Evolutionary conservation across 139 green algal species (phyloP).

Genomic region (Spirogloea muscicola): DNA sequence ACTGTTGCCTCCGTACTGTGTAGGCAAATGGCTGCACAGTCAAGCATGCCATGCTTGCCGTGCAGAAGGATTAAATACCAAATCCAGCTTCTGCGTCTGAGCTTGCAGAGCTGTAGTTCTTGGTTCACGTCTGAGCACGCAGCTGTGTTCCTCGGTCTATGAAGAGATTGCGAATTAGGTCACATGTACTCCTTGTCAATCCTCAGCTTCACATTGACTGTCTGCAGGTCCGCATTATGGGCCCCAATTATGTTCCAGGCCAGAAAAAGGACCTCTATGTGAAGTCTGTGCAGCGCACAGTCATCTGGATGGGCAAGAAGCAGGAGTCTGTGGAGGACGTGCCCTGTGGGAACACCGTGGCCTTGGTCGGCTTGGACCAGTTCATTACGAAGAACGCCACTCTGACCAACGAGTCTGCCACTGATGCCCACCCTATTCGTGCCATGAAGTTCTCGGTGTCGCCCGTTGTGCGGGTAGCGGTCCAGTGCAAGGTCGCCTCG

Average conservation of each 20-base stretch:
- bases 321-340: conserved; percentile 98
- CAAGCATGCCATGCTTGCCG: too few relatives aligned
- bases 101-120: too few relatives aligned
- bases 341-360: conserved; percentile 97
- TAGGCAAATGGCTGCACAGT: too few relatives aligned
- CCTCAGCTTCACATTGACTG: too few relatives aligned
- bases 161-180: too few relatives aligned
- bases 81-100: too few relatives aligned
- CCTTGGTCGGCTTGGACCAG: conserved; percentile 95
- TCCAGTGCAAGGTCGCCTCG: conserved; percentile 89
- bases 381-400: conserved; percentile 99
- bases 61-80: too few relatives aligned
- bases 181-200: too few relatives aligned
- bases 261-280: conserved; percentile 99
- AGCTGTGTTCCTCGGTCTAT: too few relatives aligned
- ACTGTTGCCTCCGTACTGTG: too few relatives aligned
- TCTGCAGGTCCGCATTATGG: conserved; percentile 99
- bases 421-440: conserved; percentile 94
- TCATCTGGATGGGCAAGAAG: conserved; percentile 97
- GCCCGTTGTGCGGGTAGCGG: conserved; percentile 87
- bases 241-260: conserved; percentile 95
- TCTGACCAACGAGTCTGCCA: conserved; percentile 76
- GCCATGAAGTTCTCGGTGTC: conserved; percentile 99
- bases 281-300: conserved; percentile 98
- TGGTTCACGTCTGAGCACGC: too few relatives aligned